Evolutionary conservation across 495 filamentous ascomycete genomes (phyloP), one percentile per base, ranked within the genome.

Genomic region (Penicillium angulare): DNA sequence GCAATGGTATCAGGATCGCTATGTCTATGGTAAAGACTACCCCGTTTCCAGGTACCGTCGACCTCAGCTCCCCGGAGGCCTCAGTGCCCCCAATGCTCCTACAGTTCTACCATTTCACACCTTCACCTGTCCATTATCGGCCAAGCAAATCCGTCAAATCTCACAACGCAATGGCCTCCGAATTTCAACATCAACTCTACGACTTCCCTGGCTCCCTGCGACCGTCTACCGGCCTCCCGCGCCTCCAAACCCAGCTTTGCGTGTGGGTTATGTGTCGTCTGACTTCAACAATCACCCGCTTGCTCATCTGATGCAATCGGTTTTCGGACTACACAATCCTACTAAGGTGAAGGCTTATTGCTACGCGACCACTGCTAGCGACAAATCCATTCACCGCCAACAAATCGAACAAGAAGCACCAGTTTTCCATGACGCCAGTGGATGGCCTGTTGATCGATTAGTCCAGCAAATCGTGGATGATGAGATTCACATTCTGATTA

Each of bases 261-360:
- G 88, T 55, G 85, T 99, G 46, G 93, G 93, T 38, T 99, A 99
- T 63, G 85, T 99, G 23, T 97, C 93, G 2, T 97, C 92, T 0
- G 93, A 99, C 66, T 99, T 99, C 71, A 99, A 99, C 63, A 99
- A 99, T 64, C 93, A 99, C 61, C 93, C 93, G 26, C 77, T 99
- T 33, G 93, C 95, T 5, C 91, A 97, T 72, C 67, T 97, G 55
- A 99, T 99, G 93, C 93, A 99, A 67, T 97, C 93, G 4, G 93
- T 97, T 5, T 99, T 99, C 72, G 93, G 93, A 2, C 71, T 97
- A 45, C 93, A 99, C 69, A 70, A 96, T 56, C 76, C 79, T 0
- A 68, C 65, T 23, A 81, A 82, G 16, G 89, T 87, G 9, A 87
- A 85, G 64, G 92, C 95, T 0, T 91, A 88, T 65, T 99, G 93